Evolutionary conservation across 352 stramenopile species (phyloP), one percentile per base, ranked within the genome.

Genomic region (Phytophthora litchii): DNA sequence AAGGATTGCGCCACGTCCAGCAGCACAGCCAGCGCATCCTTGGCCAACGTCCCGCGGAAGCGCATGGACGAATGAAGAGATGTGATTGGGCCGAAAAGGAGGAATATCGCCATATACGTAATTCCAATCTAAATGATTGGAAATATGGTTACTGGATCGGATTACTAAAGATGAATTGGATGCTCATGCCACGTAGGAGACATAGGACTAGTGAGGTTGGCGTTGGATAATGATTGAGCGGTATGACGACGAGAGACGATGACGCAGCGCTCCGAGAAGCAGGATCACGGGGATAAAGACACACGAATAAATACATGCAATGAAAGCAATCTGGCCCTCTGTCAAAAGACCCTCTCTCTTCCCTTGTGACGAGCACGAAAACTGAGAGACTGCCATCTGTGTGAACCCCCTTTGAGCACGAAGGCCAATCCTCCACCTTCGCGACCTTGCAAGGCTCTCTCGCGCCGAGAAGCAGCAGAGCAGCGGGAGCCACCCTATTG

Each of bases 151-250:
- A 80, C 81, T 88, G 81, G 71, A 91, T 91, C 81, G 53, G 81
- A 86, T 91, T 91, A 91, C 81, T 91, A 91, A 91, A 91, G 81
- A 88, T 80, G 72, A 23, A 52, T 50, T 47, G 43, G 51, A 62
- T 45, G 60, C 23, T 81, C 72, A 78, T 84, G 69, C 64, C 64
- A 75, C 58, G 32, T 13, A 55, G 20, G 40, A 66, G 16, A 11
- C 35, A 37, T n/a, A 37, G 21, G 19, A 58, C 55, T 58, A 60
- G 54, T 43, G 42, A 60, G 31, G 36, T 43, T 66, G 44, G 38
- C 38, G 13, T 34, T 49, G 16, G 43, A 54, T 21, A 41, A 48
- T 42, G 53, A 57, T 34, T 25, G 27, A 40, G 32, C 13, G 20
- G 37, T 16, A 14, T 57, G 50, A 38, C 58, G 20, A 58, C 61